phyloP scores from a whole-genome alignment of 495 filamentous ascomycete genomes.

The Durotheca rogersii region DNA sequence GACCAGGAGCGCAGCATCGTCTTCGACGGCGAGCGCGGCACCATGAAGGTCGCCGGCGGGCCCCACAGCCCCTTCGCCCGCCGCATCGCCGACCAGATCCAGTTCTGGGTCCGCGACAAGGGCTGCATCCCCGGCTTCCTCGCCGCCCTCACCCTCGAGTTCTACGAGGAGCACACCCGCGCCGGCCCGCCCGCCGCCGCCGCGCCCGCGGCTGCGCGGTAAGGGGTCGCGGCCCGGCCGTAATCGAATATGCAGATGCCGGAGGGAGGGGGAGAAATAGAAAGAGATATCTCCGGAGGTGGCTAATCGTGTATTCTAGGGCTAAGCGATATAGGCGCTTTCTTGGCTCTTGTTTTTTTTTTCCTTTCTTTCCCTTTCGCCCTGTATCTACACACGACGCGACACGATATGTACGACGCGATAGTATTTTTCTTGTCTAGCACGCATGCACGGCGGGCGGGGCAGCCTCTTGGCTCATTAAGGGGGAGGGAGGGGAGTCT shows the following conservation, averaged over 20 bases:
- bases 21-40: conserved; percentile 94
- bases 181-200: no score
- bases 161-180: conserved; percentile 73
- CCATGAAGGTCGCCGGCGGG: conserved; percentile 95
- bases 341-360: no score
- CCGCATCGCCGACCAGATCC: conserved; percentile 77
- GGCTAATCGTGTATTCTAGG: no score
- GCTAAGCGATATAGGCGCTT: no score
- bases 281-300: no score
- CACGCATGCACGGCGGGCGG: no score
- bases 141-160: conserved; percentile 84
- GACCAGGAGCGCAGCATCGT: conserved; percentile 88
- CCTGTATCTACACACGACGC: neutral
- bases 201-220: no score
- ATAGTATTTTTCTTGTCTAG: no score
- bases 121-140: conserved; percentile 91
- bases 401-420: neutral
- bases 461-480: no score
- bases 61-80: conserved; percentile 81
- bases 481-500: no score
- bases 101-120: conserved; percentile 91
- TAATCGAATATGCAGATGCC: no score
- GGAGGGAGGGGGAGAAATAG: no score
- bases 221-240: conserved; percentile 3
- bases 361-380: neutral